Evolutionary conservation across 1,284 basidiomycete species (phyloP).

Genomic region (Ganoderma lucidum): DNA sequence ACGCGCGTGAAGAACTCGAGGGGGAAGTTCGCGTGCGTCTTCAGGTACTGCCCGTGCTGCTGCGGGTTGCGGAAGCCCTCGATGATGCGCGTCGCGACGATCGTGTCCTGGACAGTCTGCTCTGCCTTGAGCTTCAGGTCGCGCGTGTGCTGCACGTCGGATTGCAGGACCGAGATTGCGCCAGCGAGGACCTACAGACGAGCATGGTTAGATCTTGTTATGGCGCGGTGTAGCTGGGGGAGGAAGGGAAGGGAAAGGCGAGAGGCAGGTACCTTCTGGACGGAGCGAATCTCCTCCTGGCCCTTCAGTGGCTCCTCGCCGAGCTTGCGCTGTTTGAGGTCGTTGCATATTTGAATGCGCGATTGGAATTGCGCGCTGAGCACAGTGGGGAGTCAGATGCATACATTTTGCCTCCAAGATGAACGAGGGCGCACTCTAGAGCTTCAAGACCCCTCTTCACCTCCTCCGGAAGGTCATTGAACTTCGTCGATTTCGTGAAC

Average conservation of each 20-base stretch:
- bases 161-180: conserved; percentile 67
- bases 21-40: conserved; percentile 82
- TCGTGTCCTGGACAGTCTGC: conserved; percentile 79
- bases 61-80: conserved; percentile 80
- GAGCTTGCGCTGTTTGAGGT: conserved; percentile 77
- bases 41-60: conserved; percentile 70
- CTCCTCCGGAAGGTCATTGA: conserved; percentile 83
- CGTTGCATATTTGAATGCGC: conserved; percentile 79
- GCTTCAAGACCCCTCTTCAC: conserved; percentile 70
- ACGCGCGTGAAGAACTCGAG: conserved; percentile 83
- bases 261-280: conserved; percentile 62
- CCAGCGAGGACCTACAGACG: conserved; percentile 66
- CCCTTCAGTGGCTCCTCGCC: conserved; percentile 79
- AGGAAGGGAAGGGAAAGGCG: conserved; percentile 18
- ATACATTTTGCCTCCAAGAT: neutral
- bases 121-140: conserved; percentile 78
- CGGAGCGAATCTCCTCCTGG: conserved; percentile 67
- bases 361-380: conserved; percentile 76
- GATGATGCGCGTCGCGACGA: conserved; percentile 74
- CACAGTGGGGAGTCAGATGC: neutral
- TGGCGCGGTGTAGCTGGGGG: neutral
- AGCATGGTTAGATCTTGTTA: neutral
- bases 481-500: conserved; percentile 80
- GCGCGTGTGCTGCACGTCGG: conserved; percentile 70
- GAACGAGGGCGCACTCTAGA: conserved; percentile 62